These are phyloP conservation scores for Candida easanensis DNA, from an alignment of 805 yeast species.

Conservation along the genomic window DNA sequence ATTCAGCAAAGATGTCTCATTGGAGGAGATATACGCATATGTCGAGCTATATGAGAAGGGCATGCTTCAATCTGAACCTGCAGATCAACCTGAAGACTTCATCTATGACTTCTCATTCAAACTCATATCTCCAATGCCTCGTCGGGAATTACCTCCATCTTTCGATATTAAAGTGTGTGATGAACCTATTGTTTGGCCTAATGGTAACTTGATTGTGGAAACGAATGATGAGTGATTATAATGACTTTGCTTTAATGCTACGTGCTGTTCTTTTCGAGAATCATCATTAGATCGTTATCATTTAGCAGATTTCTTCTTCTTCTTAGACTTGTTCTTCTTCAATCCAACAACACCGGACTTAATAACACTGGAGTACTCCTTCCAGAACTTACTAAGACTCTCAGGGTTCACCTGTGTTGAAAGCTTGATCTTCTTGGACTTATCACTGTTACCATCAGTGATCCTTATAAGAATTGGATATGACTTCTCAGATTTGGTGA, in stretches of 20 bases:
- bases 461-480: conserved; percentile 71
- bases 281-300: conserved; percentile 2
- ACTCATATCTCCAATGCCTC: conserved; percentile 56
- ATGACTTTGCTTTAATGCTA: not conserved
- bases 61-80: conserved; percentile 21
- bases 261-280: not conserved
- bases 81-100: conserved; percentile 38
- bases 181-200: conserved; percentile 53
- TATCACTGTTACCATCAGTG: conserved; percentile 52
- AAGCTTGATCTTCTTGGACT: conserved; percentile 51
- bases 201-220: conserved; percentile 61
- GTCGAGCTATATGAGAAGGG: conserved; percentile 50
- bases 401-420: conserved; percentile 69
- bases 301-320: conserved; percentile 48
- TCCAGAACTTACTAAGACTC: conserved; percentile 72
- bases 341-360: conserved; percentile 74
- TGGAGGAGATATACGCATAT: conserved; percentile 69
- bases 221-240: conserved; percentile 6
- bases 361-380: conserved; percentile 62
- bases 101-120: conserved; percentile 46
- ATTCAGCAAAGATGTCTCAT: conserved; percentile 42
- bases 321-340: conserved; percentile 72
- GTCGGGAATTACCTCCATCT: conserved; percentile 40
- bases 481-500: conserved; percentile 29
- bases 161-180: conserved; percentile 35